Base-by-base conservation (phyloP, 805 yeast species). In the Yarrowia sp. region DNA sequence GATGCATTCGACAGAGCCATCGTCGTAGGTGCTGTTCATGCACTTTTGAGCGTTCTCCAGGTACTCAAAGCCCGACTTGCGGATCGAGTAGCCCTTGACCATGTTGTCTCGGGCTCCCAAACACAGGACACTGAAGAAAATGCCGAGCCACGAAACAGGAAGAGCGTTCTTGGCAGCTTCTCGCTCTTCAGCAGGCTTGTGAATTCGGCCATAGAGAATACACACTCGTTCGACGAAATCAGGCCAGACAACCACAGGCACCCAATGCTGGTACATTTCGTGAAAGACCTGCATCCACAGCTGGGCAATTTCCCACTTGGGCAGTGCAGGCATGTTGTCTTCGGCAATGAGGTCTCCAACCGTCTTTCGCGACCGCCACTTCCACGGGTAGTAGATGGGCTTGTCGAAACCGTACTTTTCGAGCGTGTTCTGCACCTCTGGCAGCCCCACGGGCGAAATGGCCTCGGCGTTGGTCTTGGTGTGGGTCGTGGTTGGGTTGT, bases 221-320 rank as follows among this genome's bases (percentile, higher is more conserved):
- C 66, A 71, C 56, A 54, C 46, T 21, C 62, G 58, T 19, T 62
- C 59, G 10, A 63, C 46, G 44, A 71, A 70, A 11, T 65, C 64
- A 2, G 64, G 67, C 74, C 74, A 71, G 49, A 70, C 71, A 17
- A 71, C 64, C 26, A 68, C 65, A 0, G 74, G 74, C 46, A 70
- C 58, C 73, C 72, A 71, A 14, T 66, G 66, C 49, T 71, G 72
- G 64, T 68, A 63, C 32, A 68, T 62, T 38, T 66, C 65, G 52
- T 48, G 62, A 48, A 70, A 71, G 30, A 56, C 62, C 17, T 64
- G 62, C 36, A 71, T 24, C 41, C 71, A 67, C 16, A 24, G 44
- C 22, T 64, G 64, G 17, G 69, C 69, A 10, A 63, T 64, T 10
- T 65, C 66, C 49, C 62, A 65, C 14, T 61, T 46, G 14, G 73